Base-by-base conservation (phyloP, 495 filamentous ascomycete genomes). In the Penicillium coprophilum region DNA sequence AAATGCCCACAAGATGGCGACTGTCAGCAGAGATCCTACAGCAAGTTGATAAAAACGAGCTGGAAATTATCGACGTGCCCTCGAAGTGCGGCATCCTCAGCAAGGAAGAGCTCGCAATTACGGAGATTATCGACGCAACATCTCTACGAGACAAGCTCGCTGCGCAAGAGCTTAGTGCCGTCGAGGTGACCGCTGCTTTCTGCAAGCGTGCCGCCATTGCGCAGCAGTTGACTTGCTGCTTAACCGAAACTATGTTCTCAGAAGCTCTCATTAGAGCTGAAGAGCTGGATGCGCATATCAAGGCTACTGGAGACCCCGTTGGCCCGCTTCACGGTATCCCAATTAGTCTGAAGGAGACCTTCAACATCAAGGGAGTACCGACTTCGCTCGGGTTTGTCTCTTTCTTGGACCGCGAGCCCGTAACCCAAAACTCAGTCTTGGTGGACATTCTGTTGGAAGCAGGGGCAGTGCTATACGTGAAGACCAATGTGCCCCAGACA, bases 291-390 rank as follows among this genome's bases (percentile, higher is more conserved):
- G 64, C 59, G 2, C 62, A 74, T 40, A 45, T 75, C 3, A 36
- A 44, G 19, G 57, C 61, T 17, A 57, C 63, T 10, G 60, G 65
- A 2, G 76, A 74, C 28, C 70, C 77, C 6, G 64, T 84, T 20
- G 85, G 85, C 0, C 83, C 83, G 0, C 70, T 87, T 0, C 85
- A 87, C 53, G 85, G 85, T 24, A 53, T 87, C 6, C 84, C 85
- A 0, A 79, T 87, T 45, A 83, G 77, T 54, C 69, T 87, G 34
- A 90, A 90, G 67, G 86, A 89, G 55, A 78, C 80, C 21, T 73
- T 85, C 39, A 75, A 73, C 19, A 73, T 90, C 50, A 68, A 76
- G 46, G 83, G 76, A 0, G 63, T 81, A 8, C 59, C 59, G 2
- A 55, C 67, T 0, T 63, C 65, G 1, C 51, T 74, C 2, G 72